These are phyloP conservation scores for Mortierella sp. DNA, from an alignment of 371 early-diverging fungal genomes.

Conservation along the genomic window DNA sequence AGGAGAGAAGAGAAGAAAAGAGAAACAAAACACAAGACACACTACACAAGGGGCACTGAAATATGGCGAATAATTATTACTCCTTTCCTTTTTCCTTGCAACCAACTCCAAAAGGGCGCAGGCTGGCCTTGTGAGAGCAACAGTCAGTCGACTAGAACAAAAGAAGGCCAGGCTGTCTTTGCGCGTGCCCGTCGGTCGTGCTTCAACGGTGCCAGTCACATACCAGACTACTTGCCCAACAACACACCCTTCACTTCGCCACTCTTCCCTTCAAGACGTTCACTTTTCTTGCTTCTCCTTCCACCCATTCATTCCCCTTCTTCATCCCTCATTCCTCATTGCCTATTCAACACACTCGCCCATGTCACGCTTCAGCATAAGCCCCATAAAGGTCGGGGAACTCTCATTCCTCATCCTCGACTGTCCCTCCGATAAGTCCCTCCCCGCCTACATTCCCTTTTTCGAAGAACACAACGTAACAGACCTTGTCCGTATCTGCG, in stretches of 20 bases:
- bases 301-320: not conserved
- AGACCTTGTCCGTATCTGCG: constrained; percentile 72
- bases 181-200: too few species aligned
- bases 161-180: not conserved
- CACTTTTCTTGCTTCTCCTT: not conserved
- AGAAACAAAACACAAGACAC: not conserved
- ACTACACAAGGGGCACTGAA: not conserved
- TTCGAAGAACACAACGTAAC: constrained; percentile 66
- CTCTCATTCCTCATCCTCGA: constrained; percentile 73
- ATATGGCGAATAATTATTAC: too few species aligned
- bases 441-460: constrained; percentile 63
- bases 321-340: too few species aligned
- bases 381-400: constrained; percentile 36
- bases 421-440: constrained; percentile 66
- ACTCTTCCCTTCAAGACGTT: not conserved
- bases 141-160: not conserved
- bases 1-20: not conserved
- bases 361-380: constrained; percentile 52
- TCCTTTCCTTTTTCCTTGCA: too few species aligned
- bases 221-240: not conserved
- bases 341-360: not conserved
- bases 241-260: not conserved
- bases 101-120: constrained; percentile 13
- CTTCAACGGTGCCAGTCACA: not conserved
- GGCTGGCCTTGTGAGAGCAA: not conserved